Evolutionary conservation across 495 filamentous ascomycete genomes (phyloP).

Genomic region (Talaromyces nanjingensis): DNA sequence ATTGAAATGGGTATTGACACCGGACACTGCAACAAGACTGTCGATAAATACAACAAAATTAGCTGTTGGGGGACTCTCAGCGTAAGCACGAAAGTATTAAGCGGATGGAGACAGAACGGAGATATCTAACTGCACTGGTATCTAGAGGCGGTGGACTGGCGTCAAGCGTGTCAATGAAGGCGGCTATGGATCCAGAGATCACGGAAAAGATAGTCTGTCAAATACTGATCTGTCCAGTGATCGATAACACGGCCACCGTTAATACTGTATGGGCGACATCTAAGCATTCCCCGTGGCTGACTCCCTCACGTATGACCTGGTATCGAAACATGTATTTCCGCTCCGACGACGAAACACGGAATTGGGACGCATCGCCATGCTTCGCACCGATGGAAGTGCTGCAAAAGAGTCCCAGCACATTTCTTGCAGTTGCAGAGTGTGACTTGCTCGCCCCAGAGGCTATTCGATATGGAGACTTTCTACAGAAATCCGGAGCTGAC

Average conservation of each 20-base stretch:
- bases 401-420: background rate
- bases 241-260: constrained; percentile 2
- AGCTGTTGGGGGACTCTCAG: background rate
- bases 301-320: background rate
- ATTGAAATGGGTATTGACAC: background rate
- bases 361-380: background rate
- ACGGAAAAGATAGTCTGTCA: background rate
- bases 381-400: background rate
- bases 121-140: background rate
- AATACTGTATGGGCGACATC: background rate
- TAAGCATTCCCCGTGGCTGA: background rate
- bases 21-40: background rate
- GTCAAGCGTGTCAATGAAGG: background rate
- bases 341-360: background rate
- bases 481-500: background rate
- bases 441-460: background rate
- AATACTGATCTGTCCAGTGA: background rate
- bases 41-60: background rate
- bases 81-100: background rate
- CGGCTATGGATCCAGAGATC: background rate
- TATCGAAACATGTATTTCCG: background rate
- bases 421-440: background rate
- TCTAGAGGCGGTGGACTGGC: background rate
- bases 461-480: background rate
- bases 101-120: background rate